Evolutionary conservation across 1,284 basidiomycete species (phyloP).

Genomic region (Takashimella koratensis): DNA sequence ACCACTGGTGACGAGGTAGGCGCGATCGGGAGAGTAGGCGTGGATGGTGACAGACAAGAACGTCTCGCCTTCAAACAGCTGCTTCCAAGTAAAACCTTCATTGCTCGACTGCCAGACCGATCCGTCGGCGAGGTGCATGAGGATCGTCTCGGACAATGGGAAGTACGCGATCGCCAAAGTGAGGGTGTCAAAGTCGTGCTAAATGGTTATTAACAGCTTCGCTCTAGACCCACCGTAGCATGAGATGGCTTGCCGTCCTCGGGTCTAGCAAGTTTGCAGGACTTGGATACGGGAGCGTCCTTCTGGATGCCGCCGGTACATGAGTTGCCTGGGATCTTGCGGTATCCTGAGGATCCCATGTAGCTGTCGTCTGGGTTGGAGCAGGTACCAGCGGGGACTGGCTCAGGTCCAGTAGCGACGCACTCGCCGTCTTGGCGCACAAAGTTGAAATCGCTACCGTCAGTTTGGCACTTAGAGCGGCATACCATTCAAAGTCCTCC

Average conservation of each 20-base stretch:
- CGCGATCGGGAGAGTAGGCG: conserved; percentile 69
- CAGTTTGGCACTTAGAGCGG: conserved; percentile 1
- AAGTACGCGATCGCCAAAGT: conserved; percentile 75
- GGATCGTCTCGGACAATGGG: conserved; percentile 62
- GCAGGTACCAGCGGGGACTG: conserved; percentile 76
- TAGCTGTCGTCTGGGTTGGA: conserved; percentile 62
- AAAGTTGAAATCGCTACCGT: conserved; percentile 41
- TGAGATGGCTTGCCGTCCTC: conserved; percentile 67
- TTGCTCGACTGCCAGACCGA: conserved; percentile 89
- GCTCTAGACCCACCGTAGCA: conserved; percentile 56
- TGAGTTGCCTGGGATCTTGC: conserved; percentile 88
- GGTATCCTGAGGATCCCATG: conserved; percentile 83
- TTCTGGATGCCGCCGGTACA: conserved; percentile 66
- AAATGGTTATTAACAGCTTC: background rate
- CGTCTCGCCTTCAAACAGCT: conserved; percentile 58
- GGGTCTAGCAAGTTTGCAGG: conserved; percentile 59
- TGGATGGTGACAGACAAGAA: conserved; percentile 87
- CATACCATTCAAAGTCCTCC: conserved; percentile 89
- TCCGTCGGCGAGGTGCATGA: conserved; percentile 73
- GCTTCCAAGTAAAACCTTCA: conserved; percentile 88
- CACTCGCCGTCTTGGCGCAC: conserved; percentile 65
- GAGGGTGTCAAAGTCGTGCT: conserved; percentile 69
- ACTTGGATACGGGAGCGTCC: conserved; percentile 67
- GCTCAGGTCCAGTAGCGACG: conserved; percentile 76
- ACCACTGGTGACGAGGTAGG: conserved; percentile 78